These are phyloP conservation scores for Elongisporangium anandrum DNA, from an alignment of 352 stramenopile species.

Conservation along the genomic window DNA sequence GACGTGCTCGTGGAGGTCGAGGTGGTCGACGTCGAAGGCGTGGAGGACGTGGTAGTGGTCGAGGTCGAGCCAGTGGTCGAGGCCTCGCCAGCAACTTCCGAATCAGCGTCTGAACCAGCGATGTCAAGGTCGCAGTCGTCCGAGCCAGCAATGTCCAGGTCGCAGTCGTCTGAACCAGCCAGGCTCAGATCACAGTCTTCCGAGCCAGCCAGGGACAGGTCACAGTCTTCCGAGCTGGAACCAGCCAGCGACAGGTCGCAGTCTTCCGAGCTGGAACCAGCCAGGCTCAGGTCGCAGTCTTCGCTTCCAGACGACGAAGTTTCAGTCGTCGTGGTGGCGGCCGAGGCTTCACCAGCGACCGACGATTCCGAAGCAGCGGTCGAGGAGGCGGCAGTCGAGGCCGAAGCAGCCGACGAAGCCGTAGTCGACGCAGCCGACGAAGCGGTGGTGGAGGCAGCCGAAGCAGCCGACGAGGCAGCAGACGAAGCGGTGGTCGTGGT, in stretches of 20 bases:
- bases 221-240: too few species aligned
- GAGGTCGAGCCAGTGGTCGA: constrained; percentile 4
- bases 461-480: constrained; percentile 32
- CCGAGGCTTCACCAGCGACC: constrained; percentile 5
- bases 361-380: constrained; percentile 20
- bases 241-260: too few species aligned
- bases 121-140: constrained; percentile 9
- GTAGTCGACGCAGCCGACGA: constrained; percentile 26
- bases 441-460: too few species aligned
- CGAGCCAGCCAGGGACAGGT: too few species aligned
- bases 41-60: constrained; percentile 8
- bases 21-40: constrained; percentile 6
- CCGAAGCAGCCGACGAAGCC: constrained; percentile 30
- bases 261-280: too few species aligned
- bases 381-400: constrained; percentile 26
- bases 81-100: constrained; percentile 6
- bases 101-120: constrained; percentile 6
- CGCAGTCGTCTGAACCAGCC: constrained; percentile 4
- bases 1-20: constrained; percentile 9
- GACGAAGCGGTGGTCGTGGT: constrained; percentile 15
- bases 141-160: constrained; percentile 14
- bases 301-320: constrained; percentile 21
- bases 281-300: constrained; percentile 10
- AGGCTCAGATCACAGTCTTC: too few species aligned
- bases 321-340: background rate